phyloP scores from a whole-genome alignment of 176 grass and related monocot genomes.

The Secale cereale region DNA sequence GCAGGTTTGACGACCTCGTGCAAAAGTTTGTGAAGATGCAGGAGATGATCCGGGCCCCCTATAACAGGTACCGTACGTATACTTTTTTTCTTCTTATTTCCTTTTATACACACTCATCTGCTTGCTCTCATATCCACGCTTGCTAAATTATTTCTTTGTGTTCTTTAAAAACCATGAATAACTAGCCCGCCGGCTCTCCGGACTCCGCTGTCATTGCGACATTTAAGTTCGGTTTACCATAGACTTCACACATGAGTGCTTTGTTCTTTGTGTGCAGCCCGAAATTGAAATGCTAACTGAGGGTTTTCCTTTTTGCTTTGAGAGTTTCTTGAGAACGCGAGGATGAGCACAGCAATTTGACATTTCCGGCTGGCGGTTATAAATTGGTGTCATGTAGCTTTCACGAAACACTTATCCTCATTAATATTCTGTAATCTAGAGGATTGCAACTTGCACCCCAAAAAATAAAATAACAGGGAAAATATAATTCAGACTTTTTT shows the following conservation, averaged over 20 bases:
- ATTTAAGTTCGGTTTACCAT: too few species aligned
- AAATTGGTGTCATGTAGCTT: not conserved
- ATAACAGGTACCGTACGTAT: conserved; percentile 48
- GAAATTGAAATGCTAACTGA: not conserved
- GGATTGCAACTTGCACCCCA: not conserved
- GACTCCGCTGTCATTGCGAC: too few species aligned
- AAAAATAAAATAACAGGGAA: not conserved
- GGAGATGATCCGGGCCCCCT: conserved; percentile 49
- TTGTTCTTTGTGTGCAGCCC: not conserved
- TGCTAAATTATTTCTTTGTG: too few species aligned
- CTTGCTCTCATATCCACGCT: too few species aligned
- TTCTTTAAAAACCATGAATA: too few species aligned
- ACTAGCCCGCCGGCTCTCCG: too few species aligned
- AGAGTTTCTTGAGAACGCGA: not conserved
- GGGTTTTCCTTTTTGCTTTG: too few species aligned
- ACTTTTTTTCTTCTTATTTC: not conserved
- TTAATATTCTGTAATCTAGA: not conserved
- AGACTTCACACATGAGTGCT: not conserved
- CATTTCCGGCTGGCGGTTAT: not conserved
- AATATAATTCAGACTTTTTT: too few species aligned
- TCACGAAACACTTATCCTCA: not conserved
- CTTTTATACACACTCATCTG: not conserved
- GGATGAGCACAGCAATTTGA: not conserved
- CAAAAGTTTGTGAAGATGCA: conserved; percentile 33
- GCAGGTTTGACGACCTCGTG: conserved; percentile 58